These are phyloP conservation scores for Penstemon newberryi DNA, from an alignment of 257 asterid species.

Conservation along the genomic window DNA sequence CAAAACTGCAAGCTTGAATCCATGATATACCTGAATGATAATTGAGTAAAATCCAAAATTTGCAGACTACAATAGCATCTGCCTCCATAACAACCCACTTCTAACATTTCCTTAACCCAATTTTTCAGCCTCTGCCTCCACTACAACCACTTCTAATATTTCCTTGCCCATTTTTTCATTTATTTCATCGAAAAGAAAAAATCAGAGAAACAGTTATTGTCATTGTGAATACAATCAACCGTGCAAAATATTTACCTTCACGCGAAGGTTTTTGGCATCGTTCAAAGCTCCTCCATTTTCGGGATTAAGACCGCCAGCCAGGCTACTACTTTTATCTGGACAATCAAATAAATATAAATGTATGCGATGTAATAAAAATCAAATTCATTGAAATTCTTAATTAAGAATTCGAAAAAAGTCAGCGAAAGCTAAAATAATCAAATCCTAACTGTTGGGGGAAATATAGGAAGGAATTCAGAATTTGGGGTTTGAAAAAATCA, in stretches of 20 bases:
- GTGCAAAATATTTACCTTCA: constrained; percentile 33
- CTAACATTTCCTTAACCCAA: not conserved
- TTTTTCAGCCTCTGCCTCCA: not conserved
- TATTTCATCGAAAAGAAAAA: constrained; percentile 5
- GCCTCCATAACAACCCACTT: not conserved
- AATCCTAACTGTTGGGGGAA: not conserved
- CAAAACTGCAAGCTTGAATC: not conserved
- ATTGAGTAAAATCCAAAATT: not conserved
- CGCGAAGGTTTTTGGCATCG: constrained; percentile 47
- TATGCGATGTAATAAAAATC: not conserved
- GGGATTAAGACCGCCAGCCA: constrained; percentile 36
- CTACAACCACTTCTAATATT: not conserved
- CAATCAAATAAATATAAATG: not conserved
- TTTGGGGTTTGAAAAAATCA: not conserved
- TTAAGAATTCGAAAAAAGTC: not conserved
- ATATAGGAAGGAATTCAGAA: not conserved
- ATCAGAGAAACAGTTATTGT: not conserved
- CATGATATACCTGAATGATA: not conserved
- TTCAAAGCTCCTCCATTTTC: constrained; percentile 35
- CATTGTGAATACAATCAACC: not conserved
- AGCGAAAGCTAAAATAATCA: not conserved
- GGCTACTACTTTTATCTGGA: constrained; percentile 41
- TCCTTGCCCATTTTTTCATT: not conserved
- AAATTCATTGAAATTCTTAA: not conserved
- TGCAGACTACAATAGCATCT: not conserved